Base-by-base conservation (phyloP, 2,329 filamentous ascomycete species). In the Metarhizium humberi region DNA sequence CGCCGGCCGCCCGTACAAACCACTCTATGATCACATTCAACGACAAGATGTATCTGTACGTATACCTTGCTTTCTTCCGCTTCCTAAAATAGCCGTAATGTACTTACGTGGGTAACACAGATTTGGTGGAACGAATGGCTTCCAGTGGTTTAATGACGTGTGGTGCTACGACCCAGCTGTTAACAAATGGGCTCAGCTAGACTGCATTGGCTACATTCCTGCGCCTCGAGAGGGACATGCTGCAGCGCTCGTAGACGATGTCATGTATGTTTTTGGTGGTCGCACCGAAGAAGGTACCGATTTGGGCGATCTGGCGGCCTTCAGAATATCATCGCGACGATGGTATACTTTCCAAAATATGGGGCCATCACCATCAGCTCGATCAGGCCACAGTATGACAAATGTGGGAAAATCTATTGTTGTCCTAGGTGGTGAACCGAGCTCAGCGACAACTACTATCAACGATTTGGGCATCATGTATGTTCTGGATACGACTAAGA, bases 311-410 rank as follows among this genome's bases (percentile, higher is more conserved):
- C 78, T 99, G 47, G 92, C 94, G 2, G 94, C 94, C 1, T 84
- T 84, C 63, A 73, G 79, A 53, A 83, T 84, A 57, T 84, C 87
- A 1, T 91, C 91, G 11, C 85, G 90, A 60, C 84, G 94, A 57
- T 99, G 94, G 94, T 99, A 97, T 70, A 99, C 94, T 40, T 99
- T 99, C 72, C 94, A 99, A 67, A 99, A 99, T 67, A 99, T 99
- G 94, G 94, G 94, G 0, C 92, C 92, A 3, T 95, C 92, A 1
- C 94, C 94, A 0, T 96, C 92, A 3, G 86, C 94, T 36, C 82
- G 94, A 57, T 97, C 92, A 16, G 94, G 94, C 1, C 94, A 99
- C 70, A 96, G 91, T 70, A 97, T 99, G 94, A 97, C 94, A 2
- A 86, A 91, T 2, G 90, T 92, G 59, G 90, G 90, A 34, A 96